Evolutionary conservation across 805 yeast species (phyloP).

Genomic region (Wickerhamomyces rabaulensis): DNA sequence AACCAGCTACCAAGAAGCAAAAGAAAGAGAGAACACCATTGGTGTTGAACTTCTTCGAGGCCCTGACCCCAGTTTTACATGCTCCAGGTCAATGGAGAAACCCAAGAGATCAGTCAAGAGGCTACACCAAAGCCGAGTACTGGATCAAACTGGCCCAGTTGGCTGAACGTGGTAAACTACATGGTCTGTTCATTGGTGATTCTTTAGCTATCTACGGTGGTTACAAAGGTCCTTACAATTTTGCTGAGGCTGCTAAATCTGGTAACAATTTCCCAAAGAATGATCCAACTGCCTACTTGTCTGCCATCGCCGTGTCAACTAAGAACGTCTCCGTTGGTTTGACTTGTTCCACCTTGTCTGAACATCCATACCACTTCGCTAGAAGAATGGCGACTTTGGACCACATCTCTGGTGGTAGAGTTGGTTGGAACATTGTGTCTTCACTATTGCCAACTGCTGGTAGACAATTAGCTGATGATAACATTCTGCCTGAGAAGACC

Average conservation of each 20-base stretch:
- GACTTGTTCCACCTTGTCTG: slow-evolving; percentile 41
- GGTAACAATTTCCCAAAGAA: slow-evolving; percentile 32
- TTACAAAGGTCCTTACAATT: slow-evolving; percentile 35
- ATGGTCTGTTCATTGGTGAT: slow-evolving; percentile 36
- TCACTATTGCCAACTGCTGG: slow-evolving; percentile 41
- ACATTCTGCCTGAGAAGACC: slow-evolving; percentile 35
- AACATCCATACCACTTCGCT: slow-evolving; percentile 41
- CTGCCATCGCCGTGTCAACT: slow-evolving; percentile 40
- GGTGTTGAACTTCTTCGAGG: slow-evolving; percentile 22
- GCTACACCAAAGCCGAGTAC: slow-evolving; percentile 26
- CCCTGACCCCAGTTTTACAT: slow-evolving; percentile 22
- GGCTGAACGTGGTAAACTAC: slow-evolving; percentile 36
- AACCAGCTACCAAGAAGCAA: slow-evolving; percentile 1
- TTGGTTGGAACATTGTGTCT: slow-evolving; percentile 47
- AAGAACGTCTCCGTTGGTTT: slow-evolving; percentile 36
- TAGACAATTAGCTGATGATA: slow-evolving; percentile 34
- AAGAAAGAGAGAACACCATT: slow-evolving; percentile 10
- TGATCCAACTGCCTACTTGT: slow-evolving; percentile 34
- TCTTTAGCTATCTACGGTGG: slow-evolving; percentile 37
- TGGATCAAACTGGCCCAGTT: slow-evolving; percentile 36
- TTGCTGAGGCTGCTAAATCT: slow-evolving; percentile 30
- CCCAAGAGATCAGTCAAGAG: slow-evolving; percentile 22
- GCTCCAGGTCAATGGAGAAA: slow-evolving; percentile 25
- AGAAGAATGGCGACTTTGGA: slow-evolving; percentile 42
- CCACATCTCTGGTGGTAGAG: slow-evolving; percentile 40